phyloP scores from a whole-genome alignment of 2,329 filamentous ascomycete genomes.

The Alternaria gaisen region DNA sequence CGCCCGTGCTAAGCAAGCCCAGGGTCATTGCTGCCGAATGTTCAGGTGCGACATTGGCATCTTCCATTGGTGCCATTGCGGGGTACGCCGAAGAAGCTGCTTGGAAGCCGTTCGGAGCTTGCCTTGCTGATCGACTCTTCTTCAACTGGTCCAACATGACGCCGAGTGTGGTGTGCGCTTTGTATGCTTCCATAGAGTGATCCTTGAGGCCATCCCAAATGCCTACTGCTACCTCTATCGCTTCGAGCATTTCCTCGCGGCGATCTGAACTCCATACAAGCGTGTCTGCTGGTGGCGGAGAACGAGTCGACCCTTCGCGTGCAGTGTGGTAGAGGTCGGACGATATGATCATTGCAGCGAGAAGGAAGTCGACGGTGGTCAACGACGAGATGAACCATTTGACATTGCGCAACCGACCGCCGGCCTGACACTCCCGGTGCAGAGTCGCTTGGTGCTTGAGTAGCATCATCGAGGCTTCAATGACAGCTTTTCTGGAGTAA shows the following conservation, averaged over 20 bases:
- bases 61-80: conserved; percentile 51
- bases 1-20: conserved; percentile 72
- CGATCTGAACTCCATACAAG: conserved; percentile 58
- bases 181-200: conserved; percentile 86
- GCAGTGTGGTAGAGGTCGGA: conserved; percentile 80
- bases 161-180: conserved; percentile 80
- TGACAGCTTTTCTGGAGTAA: conserved; percentile 82
- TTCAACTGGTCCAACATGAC: conserved; percentile 85
- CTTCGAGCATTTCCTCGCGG: conserved; percentile 77
- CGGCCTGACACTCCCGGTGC: conserved; percentile 75
- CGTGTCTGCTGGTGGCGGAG: conserved; percentile 46
- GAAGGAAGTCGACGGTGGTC: conserved; percentile 83
- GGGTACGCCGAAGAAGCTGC: conserved; percentile 41
- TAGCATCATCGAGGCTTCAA: conserved; percentile 86
- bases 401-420: conserved; percentile 75
- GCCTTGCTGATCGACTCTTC: conserved; percentile 51
- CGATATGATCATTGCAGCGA: conserved; percentile 84
- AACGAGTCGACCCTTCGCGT: conserved; percentile 51
- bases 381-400: conserved; percentile 82
- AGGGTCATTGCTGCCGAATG: conserved; percentile 74
- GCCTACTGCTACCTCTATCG: conserved; percentile 74
- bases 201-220: conserved; percentile 85
- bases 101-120: conserved; percentile 43
- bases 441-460: conserved; percentile 80
- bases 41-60: conserved; percentile 67